phyloP scores from a whole-genome alignment of 2,329 filamentous ascomycete species.

The Cytospora piceae region DNA sequence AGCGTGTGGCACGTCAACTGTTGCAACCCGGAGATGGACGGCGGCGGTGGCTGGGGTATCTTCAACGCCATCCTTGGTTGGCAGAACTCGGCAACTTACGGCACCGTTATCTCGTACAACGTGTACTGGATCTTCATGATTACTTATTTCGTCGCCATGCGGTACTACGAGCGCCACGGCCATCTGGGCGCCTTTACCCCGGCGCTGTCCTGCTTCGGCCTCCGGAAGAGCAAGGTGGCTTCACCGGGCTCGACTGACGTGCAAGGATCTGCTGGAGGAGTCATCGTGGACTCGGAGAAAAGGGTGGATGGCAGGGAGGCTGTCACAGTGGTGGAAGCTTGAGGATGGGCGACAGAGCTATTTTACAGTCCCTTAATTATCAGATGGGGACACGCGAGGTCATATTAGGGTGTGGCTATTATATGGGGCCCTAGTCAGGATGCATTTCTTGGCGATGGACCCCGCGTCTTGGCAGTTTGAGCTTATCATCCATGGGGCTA shows the following conservation, averaged over 20 bases:
- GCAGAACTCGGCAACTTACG: constrained; percentile 70
- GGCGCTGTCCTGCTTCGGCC: not conserved
- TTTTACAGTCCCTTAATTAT: not conserved
- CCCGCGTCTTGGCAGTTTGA: too few relatives aligned
- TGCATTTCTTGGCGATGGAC: too few relatives aligned
- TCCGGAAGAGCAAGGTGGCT: not conserved
- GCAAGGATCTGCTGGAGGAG: not conserved
- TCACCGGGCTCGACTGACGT: not conserved
- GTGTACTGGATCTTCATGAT: constrained; percentile 69
- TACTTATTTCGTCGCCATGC: constrained; percentile 55
- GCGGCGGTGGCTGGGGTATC: constrained; percentile 71
- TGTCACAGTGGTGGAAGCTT: not conserved
- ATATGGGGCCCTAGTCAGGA: not conserved
- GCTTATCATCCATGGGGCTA: too few relatives aligned
- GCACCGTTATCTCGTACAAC: constrained; percentile 70
- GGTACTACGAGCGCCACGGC: constrained; percentile 52
- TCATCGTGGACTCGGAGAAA: not conserved
- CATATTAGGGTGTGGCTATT: not conserved
- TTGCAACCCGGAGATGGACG: constrained; percentile 66
- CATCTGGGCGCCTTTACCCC: not conserved
- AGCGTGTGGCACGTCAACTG: constrained; percentile 73
- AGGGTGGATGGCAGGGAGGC: not conserved
- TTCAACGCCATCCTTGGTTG: constrained; percentile 75
- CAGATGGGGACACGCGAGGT: not conserved
- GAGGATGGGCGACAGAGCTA: not conserved